These are phyloP conservation scores for Tritrichomonas foetus DNA, from an alignment of 208 protist genomes.

Conservation along the genomic window DNA sequence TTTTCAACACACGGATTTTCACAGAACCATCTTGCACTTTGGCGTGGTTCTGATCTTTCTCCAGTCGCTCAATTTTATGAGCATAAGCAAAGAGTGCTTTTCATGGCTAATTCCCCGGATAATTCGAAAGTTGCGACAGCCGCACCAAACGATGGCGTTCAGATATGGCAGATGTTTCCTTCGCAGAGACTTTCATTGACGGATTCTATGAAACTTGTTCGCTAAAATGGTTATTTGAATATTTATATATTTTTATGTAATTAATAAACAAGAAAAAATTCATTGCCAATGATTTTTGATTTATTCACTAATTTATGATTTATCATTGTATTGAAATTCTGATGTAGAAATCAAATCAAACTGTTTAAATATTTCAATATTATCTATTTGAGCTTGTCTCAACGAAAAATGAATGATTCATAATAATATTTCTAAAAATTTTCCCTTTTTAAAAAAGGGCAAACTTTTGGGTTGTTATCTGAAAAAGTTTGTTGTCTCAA, in stretches of 20 bases:
- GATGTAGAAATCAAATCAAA: too few species aligned
- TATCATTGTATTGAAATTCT: too few species aligned
- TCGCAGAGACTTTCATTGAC: neutral
- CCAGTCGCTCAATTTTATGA: neutral
- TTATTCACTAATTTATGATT: too few species aligned
- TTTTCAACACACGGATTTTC: constrained; percentile 24
- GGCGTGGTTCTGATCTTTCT: neutral
- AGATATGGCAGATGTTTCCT: constrained; percentile 11
- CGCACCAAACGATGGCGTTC: neutral
- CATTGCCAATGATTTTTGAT: too few species aligned
- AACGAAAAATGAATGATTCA: too few species aligned
- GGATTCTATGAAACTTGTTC: neutral
- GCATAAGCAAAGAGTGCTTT: neutral
- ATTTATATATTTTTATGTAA: neutral
- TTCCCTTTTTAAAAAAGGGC: too few species aligned
- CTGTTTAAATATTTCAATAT: too few species aligned
- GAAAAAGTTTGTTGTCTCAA: too few species aligned
- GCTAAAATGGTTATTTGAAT: neutral
- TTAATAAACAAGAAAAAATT: too few species aligned
- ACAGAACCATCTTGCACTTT: neutral
- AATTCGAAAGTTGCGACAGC: neutral
- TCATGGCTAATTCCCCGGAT: neutral
- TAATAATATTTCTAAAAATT: too few species aligned
- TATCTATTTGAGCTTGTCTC: too few species aligned
- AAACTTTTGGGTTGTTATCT: too few species aligned